Conservation (phyloP, 1,284 basidiomycete genomes). For the Irpex sp. region DNA sequence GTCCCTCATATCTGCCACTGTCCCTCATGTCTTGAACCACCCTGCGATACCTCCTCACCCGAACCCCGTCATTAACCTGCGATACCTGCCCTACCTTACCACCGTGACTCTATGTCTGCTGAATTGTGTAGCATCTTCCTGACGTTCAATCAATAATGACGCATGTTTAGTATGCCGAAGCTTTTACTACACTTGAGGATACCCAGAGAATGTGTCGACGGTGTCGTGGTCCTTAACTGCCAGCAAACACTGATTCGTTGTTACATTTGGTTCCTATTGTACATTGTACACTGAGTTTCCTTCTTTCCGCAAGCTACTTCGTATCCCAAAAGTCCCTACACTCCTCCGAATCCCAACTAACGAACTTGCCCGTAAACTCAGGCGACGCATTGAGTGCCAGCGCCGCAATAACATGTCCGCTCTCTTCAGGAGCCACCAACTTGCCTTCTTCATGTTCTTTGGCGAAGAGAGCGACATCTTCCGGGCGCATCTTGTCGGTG, state of each 20-base stretch:
- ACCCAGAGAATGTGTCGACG: too few relatives aligned
- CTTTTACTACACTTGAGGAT: too few relatives aligned
- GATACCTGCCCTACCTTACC: neutral
- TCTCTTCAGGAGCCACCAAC: conserved; percentile 66
- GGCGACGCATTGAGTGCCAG: conserved; percentile 57
- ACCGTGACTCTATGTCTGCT: neutral
- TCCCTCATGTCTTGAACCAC: neutral
- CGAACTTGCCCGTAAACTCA: conserved; percentile 67
- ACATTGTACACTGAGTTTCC: neutral
- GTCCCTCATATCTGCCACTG: too few relatives aligned
- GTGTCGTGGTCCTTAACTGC: too few relatives aligned
- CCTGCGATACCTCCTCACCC: neutral
- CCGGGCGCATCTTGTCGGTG: conserved; percentile 16
- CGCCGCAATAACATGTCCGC: conserved; percentile 73
- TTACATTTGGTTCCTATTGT: neutral
- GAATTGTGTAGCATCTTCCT: neutral
- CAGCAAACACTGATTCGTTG: too few relatives aligned
- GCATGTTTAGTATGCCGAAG: neutral
- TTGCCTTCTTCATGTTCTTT: conserved; percentile 57
- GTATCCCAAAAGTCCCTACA: conserved; percentile 47
- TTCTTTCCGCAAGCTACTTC: neutral
- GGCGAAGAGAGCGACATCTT: conserved; percentile 56
- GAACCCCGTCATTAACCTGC: neutral
- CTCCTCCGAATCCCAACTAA: conserved; percentile 66
- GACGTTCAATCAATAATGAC: neutral